Conservation (phyloP, 2,329 filamentous ascomycete species). For the Epichloe hybrida region DNA sequence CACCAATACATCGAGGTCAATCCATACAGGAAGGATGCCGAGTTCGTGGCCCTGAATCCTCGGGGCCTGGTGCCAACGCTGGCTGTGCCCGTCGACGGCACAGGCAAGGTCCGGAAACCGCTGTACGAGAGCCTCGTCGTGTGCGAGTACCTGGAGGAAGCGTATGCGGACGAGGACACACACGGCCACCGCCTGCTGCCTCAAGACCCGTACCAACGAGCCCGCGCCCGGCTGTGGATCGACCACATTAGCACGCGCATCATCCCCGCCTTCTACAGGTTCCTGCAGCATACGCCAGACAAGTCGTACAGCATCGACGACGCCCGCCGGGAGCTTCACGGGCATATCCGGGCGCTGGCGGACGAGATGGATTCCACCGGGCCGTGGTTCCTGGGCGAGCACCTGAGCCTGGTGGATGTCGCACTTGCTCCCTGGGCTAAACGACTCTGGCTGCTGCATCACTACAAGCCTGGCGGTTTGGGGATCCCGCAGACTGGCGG, state of each 20-base stretch:
- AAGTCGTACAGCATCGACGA: conserved; percentile 36
- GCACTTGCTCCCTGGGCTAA: conserved; percentile 61
- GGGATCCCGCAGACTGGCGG: conserved; percentile 38
- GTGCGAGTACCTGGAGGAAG: conserved; percentile 65
- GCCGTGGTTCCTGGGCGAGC: conserved; percentile 54
- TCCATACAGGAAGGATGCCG: conserved; percentile 58
- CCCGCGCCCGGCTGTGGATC: conserved; percentile 57
- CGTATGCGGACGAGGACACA: conserved; percentile 34
- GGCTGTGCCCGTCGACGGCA: conserved; percentile 25
- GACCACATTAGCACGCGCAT: conserved; percentile 57
- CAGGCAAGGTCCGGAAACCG: conserved; percentile 32
- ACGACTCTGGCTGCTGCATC: conserved; percentile 59
- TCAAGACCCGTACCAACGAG: conserved; percentile 47
- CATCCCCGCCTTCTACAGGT: conserved; percentile 54
- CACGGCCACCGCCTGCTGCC: conserved; percentile 42
- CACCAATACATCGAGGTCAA: conserved; percentile 71
- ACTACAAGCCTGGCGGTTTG: conserved; percentile 50
- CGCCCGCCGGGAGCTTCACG: conserved; percentile 44
- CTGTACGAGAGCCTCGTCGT: conserved; percentile 63
- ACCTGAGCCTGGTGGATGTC: conserved; percentile 56
- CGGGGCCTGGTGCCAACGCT: conserved; percentile 64
- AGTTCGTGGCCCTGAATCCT: conserved; percentile 58
- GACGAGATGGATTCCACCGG: conserved; percentile 41
- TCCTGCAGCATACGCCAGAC: conserved; percentile 40
- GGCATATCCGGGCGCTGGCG: conserved; percentile 44